Conservation (phyloP, 495 filamentous ascomycete species). For the Lasiosphaeria ovina region DNA sequence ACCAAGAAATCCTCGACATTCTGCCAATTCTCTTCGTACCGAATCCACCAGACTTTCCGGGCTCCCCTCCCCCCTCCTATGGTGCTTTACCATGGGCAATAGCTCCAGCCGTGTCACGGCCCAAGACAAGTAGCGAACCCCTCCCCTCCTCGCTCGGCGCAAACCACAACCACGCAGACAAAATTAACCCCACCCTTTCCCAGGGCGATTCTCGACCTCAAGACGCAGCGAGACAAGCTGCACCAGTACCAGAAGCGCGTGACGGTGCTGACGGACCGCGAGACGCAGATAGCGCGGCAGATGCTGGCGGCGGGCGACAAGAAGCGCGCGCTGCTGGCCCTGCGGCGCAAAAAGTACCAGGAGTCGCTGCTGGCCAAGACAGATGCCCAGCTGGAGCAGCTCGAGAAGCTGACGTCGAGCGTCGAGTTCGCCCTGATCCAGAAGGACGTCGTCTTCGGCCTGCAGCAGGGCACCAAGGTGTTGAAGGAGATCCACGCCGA, state of each 20-base stretch:
- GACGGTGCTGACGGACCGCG: slow-evolving; percentile 73
- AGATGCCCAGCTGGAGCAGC: slow-evolving; percentile 81
- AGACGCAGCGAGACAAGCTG: slow-evolving; percentile 94
- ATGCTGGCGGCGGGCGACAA: slow-evolving; percentile 75
- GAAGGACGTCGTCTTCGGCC: slow-evolving; percentile 88
- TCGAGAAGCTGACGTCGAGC: slow-evolving; percentile 77
- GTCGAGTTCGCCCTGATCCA: slow-evolving; percentile 95
- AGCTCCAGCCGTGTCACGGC: slow-evolving; percentile 45
- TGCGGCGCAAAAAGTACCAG: slow-evolving; percentile 96
- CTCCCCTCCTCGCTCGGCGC: not conserved
- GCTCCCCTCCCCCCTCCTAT: slow-evolving; percentile 8
- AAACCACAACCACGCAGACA: not conserved
- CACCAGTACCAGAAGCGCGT: slow-evolving; percentile 92
- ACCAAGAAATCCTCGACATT: not conserved
- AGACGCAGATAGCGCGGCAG: slow-evolving; percentile 78
- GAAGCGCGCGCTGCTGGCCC: slow-evolving; percentile 76
- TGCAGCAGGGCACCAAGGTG: slow-evolving; percentile 89
- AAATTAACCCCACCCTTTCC: not conserved
- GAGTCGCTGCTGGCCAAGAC: slow-evolving; percentile 86
- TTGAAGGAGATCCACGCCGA: slow-evolving; percentile 87
- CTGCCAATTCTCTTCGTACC: no score
- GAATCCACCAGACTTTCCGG: not conserved
- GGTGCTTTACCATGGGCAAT: slow-evolving; percentile 41
- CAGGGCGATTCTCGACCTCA: slow-evolving; percentile 89
- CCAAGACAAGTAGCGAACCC: slow-evolving; percentile 41